Percentiles rank a stretch among this genome's conserved stretches.
Evolutionary conservation across 768 basidiomycete species (phyloP).

Genomic region (Mycena polygramma): DNA sequence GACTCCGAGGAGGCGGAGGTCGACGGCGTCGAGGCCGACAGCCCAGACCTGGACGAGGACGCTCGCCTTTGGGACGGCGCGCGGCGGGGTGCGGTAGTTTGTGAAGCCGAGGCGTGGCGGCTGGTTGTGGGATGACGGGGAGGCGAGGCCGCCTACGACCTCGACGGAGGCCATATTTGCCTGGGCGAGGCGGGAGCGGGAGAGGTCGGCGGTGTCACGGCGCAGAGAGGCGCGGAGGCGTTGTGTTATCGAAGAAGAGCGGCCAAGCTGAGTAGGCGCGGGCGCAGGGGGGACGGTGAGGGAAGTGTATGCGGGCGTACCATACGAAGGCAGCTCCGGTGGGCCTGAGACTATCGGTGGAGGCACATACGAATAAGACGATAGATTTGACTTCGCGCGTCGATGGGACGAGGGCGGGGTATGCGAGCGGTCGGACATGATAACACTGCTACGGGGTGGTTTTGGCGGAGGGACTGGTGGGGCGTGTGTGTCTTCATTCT

Average conservation of each 20-base stretch:
- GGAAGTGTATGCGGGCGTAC: slow-evolving; percentile 69
- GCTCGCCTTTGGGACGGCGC: slow-evolving; percentile 74
- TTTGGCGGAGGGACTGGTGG: slow-evolving; percentile 9
- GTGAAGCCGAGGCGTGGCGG: slow-evolving; percentile 70
- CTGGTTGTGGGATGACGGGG: slow-evolving; percentile 21
- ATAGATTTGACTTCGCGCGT: slow-evolving; percentile 39
- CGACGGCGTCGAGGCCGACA: slow-evolving; percentile 85
- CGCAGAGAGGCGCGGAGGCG: slow-evolving; percentile 33
- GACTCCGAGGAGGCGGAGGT: slow-evolving; percentile 72
- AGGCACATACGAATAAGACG: slow-evolving; percentile 40
- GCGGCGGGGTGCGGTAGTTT: slow-evolving; percentile 78
- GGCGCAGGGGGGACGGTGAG: slow-evolving; percentile 68
- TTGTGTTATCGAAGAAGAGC: slow-evolving; percentile 35
- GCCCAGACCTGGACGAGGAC: slow-evolving; percentile 92
- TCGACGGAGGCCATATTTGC: slow-evolving; percentile 92
- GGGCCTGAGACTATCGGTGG: slow-evolving; percentile 25
- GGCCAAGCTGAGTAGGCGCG: slow-evolving; percentile 42
- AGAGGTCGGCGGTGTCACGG: slow-evolving; percentile 71
- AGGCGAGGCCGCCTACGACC: slow-evolving; percentile 70
- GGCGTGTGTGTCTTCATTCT: slow-evolving; percentile 56
- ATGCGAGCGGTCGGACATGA: slow-evolving; percentile 19
- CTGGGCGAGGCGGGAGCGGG: slow-evolving; percentile 83
- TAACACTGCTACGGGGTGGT: slow-evolving; percentile 27
- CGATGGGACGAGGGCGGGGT: slow-evolving; percentile 18
- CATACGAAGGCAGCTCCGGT: slow-evolving; percentile 61